Conservation (phyloP, 1,139 yeast species). For the Zygosaccharomyces sapae region DNA sequence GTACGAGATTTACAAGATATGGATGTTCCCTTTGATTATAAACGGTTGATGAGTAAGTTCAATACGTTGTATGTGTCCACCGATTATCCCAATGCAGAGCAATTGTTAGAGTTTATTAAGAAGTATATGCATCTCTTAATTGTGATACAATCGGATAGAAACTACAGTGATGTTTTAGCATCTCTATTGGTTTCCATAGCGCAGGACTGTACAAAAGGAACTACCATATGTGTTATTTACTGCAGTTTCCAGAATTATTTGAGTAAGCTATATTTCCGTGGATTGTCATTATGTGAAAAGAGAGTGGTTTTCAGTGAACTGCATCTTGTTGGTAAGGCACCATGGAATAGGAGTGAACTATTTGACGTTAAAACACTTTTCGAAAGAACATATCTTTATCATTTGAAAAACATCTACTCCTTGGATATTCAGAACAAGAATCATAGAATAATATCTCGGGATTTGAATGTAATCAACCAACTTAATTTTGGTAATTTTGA, state of each 20-base stretch:
- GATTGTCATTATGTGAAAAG: slow-evolving; percentile 14
- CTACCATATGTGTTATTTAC: slow-evolving; percentile 26
- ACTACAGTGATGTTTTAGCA: slow-evolving; percentile 18
- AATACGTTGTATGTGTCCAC: slow-evolving; percentile 12
- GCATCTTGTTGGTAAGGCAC: slow-evolving; percentile 24
- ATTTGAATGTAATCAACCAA: slow-evolving; percentile 19
- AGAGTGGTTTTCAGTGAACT: slow-evolving; percentile 23
- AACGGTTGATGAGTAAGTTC: slow-evolving; percentile 10
- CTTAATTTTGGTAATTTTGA: slow-evolving; percentile 12
- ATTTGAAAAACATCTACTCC: slow-evolving; percentile 23
- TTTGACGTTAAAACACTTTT: slow-evolving; percentile 28
- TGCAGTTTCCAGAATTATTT: slow-evolving; percentile 24
- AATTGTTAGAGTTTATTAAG: slow-evolving; percentile 8
- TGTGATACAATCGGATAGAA: slow-evolving; percentile 17
- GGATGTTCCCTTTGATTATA: slow-evolving; percentile 9
- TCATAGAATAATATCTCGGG: slow-evolving; percentile 19
- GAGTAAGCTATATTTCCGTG: slow-evolving; percentile 29
- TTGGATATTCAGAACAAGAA: slow-evolving; percentile 18
- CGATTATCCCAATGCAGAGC: slow-evolving; percentile 10
- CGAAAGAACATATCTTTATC: slow-evolving; percentile 23
- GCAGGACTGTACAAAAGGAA: slow-evolving; percentile 10
- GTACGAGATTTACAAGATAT: slow-evolving; percentile 1
- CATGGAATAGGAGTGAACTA: slow-evolving; percentile 13
- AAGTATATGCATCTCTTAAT: slow-evolving; percentile 12
- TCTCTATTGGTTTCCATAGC: slow-evolving; percentile 18